Evolutionary conservation across 2,329 filamentous ascomycete genomes (phyloP).

Genomic region (Aspergillus awamori): DNA sequence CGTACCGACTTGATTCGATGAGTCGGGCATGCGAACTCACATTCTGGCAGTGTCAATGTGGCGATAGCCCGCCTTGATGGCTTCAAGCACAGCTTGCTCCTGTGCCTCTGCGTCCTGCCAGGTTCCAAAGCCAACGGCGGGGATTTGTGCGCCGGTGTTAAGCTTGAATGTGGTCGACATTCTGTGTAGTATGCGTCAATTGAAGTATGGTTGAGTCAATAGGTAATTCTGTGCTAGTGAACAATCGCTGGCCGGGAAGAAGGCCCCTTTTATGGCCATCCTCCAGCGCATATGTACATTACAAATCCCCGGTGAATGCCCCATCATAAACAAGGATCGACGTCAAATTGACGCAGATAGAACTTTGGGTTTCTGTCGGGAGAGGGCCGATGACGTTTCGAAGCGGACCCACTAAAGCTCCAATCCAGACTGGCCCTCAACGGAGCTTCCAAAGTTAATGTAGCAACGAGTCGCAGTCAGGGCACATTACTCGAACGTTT

Average conservation of each 20-base stretch:
- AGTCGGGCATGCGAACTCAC: conserved; percentile 29
- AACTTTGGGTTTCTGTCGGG: not conserved
- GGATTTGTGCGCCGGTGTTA: conserved; percentile 53
- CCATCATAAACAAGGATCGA: conserved; percentile 11
- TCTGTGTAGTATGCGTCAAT: conserved; percentile 7
- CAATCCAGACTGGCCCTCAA: not conserved
- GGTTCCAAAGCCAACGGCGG: conserved; percentile 56
- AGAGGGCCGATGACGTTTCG: not conserved
- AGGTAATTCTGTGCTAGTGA: not conserved
- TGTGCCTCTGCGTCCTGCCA: conserved; percentile 57
- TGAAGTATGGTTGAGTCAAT: not conserved
- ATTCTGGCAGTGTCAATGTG: conserved; percentile 58
- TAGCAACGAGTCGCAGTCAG: no score
- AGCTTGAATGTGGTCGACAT: conserved; percentile 46
- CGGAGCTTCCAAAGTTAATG: not conserved
- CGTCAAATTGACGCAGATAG: conserved; percentile 25
- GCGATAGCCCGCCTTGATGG: conserved; percentile 56
- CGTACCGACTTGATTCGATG: not conserved
- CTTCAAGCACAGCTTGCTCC: conserved; percentile 52
- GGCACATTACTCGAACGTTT: not conserved
- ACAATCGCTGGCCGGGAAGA: not conserved
- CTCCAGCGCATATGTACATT: not conserved
- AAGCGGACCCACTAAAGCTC: conserved; percentile 3
- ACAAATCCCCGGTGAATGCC: not conserved
- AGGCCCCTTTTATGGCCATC: not conserved